Base-by-base conservation (phyloP, 495 filamentous ascomycete genomes). In the Echria macrotheca region DNA sequence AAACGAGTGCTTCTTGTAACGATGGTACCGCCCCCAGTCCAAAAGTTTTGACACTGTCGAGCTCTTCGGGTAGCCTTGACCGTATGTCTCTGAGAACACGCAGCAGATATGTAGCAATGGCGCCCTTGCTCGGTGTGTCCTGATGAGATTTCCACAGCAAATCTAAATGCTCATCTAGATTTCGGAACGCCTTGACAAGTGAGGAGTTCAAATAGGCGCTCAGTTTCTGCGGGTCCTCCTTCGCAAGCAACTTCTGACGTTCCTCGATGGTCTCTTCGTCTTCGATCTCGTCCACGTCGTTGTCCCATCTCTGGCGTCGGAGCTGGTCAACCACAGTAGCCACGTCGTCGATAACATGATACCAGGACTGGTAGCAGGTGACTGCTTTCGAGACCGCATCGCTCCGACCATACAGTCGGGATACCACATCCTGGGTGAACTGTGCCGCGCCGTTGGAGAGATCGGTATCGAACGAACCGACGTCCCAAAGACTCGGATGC, bases 61-160 rank as follows among this genome's bases (percentile, higher is more conserved):
- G 53, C 8, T 67, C 62, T 12, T 50, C 41, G 1, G 88, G 86
- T 10, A 89, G 68, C 9, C 82, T 72, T 15, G 77, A 71, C 2
- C 86, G 74, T 7, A 95, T 70, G 43, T 94, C 85, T 14, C 93
- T 70, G n/a, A 91, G 72, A 0, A 86, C 62, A 9, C 90, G 83
- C 1, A 96, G 63, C 29, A 95, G 57, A 59, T 90, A 91, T 37
- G 80, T 77, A 22, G 83, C 76, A 35, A 88, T 75, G 9, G 64
- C 65, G 1, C 74, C 80, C 23, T 69, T 67, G 35, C 78, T 55
- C 5, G 69, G 61, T 0, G 63, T 61, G 8, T 71, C 63, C 8
- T 66, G 60, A 32, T 74, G 70, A 2, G 63, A 57, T 12, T 74
- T 55, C 59, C 81, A 77, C 0, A 72, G 58, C 5, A 55, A 45